Percentiles rank a stretch among this genome's conserved stretches.
These are phyloP conservation scores for Chytriomyces sp. DNA, from an alignment of 192 early-diverging fungal species.

Conservation along the genomic window DNA sequence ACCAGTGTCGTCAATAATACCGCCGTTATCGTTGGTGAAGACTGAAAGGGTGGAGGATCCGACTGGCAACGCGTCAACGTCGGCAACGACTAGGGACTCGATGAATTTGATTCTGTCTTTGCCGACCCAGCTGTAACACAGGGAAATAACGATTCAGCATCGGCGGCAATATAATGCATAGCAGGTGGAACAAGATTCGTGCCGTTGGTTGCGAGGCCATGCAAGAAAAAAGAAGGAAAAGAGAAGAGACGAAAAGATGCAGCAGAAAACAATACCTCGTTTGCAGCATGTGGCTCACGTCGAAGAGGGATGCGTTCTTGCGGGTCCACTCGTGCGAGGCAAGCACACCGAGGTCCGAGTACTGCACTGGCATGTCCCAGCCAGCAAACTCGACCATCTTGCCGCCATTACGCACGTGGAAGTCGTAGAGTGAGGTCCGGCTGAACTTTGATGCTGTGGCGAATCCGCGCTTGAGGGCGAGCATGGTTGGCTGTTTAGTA, in stretches of 20 bases:
- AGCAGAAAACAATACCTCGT: conserved; percentile 60
- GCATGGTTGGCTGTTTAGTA: background rate
- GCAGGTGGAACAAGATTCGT: background rate
- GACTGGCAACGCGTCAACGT: conserved; percentile 78
- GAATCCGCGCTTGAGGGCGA: background rate
- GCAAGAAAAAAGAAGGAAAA: background rate
- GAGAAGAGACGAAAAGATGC: background rate
- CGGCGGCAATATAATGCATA: too few species aligned
- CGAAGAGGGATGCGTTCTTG: conserved; percentile 90
- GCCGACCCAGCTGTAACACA: conserved; percentile 63
- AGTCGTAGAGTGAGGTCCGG: conserved; percentile 75
- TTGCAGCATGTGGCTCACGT: conserved; percentile 99
- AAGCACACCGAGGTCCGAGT: conserved; percentile 80
- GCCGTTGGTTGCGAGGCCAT: background rate
- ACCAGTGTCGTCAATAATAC: conserved; percentile 94
- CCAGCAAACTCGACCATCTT: conserved; percentile 99
- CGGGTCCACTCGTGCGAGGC: conserved; percentile 90
- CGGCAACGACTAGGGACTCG: conserved; percentile 87
- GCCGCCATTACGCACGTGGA: conserved; percentile 88
- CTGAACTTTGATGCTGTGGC: conserved; percentile 8
- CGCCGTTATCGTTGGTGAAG: conserved; percentile 94
- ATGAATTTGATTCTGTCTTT: conserved; percentile 87
- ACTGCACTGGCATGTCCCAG: conserved; percentile 94
- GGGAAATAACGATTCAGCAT: background rate
- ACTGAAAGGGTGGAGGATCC: conserved; percentile 86